Evolutionary conservation across 306 rosid genomes (phyloP), one percentile per base, ranked within the genome.

Genomic region (Delonix regia): DNA sequence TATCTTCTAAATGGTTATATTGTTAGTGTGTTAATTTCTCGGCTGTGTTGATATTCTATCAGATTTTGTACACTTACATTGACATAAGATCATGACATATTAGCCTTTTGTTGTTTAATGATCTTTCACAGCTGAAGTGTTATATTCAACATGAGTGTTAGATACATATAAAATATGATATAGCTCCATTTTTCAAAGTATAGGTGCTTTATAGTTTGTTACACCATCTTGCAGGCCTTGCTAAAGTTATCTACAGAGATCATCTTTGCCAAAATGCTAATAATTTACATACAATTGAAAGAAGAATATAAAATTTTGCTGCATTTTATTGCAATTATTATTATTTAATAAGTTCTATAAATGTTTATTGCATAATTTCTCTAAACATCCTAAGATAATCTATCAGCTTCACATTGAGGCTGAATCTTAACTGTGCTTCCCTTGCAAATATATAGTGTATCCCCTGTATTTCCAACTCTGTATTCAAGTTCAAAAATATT

Each of bases 391-490:
- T 59, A 27, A 30, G 48, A 51, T 60, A 36, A 55, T 33, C 62
- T 45, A 55, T 72, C 49, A 47, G n/a, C 79, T 56, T 57, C 45
- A 44, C 51, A 25, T 42, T 68, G 47, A 24, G 19, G 47, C 51
- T 18, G 65, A 47, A 33, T 83, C 36, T 69, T 25, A 47, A 72
- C 59, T 56, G 60, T 62, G 69, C 75, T 68, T 69, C 51, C 69
- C 56, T 74, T 67, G 48, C 71, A 44, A 44, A 72, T 72, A 14
- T 34, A 64, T 69, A 33, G 71, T 51, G 15, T 72, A 56, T 38
- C 27, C 22, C 45, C 25, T 52, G 44, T 69, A 42, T 69, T 73
- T 75, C 38, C 33, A 67, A 24, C n/a, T 83, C 45, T 39, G 51
- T 36, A 55, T 36, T 6, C 21, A 44, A 25, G 24, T 52, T 28